phyloP scores from a whole-genome alignment of 2,329 filamentous ascomycete genomes.

The Acarospora socialis region DNA sequence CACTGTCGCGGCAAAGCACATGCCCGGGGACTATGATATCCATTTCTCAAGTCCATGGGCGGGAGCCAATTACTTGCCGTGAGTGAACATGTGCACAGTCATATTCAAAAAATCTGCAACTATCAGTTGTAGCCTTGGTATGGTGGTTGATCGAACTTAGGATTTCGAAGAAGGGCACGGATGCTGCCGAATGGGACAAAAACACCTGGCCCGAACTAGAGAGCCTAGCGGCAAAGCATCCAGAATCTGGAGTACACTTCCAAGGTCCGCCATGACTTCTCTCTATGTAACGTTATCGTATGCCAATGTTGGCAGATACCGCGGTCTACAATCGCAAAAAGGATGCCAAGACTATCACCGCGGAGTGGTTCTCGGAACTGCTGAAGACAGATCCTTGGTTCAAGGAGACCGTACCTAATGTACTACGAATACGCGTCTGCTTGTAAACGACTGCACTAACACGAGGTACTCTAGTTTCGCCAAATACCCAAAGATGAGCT shows the following conservation, averaged over 20 bases:
- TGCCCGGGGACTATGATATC: constrained; percentile 85
- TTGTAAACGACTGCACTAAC: not conserved
- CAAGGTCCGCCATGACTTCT: constrained; percentile 37
- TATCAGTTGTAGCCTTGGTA: constrained; percentile 5
- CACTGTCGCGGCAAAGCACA: constrained; percentile 70
- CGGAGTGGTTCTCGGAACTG: constrained; percentile 52
- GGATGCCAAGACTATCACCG: constrained; percentile 41
- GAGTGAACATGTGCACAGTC: constrained; percentile 20
- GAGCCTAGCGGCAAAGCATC: constrained; percentile 46
- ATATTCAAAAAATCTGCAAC: constrained; percentile 13
- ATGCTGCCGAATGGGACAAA: constrained; percentile 40
- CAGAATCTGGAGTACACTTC: constrained; percentile 69
- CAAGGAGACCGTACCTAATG: constrained; percentile 53
- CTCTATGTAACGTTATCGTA: not conserved
- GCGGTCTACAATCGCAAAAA: constrained; percentile 47
- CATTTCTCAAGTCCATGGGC: constrained; percentile 87
- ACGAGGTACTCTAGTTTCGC: constrained; percentile 37
- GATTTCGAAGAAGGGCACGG: constrained; percentile 25
- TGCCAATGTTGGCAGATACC: constrained; percentile 24
- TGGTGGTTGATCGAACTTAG: constrained; percentile 16
- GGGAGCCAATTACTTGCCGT: constrained; percentile 68
- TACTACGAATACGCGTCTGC: constrained; percentile 20
- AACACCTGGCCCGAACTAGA: constrained; percentile 51
- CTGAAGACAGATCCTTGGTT: constrained; percentile 60
- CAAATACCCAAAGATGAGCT: constrained; percentile 45